Evolutionary conservation across 306 rosid genomes (phyloP).

Genomic region (Biancaea sappan): DNA sequence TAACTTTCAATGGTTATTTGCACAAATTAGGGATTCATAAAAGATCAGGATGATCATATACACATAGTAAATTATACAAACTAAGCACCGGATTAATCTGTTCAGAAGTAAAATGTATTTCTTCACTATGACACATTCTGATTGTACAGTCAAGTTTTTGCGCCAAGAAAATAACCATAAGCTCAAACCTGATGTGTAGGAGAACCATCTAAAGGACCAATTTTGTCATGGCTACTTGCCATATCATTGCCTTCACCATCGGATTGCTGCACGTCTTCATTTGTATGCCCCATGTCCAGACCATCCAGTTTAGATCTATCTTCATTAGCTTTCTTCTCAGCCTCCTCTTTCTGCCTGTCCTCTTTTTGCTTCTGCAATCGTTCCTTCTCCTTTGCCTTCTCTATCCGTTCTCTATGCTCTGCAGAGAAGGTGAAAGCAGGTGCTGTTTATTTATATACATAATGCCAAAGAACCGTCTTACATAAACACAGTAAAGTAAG

Average conservation of each 20-base stretch:
- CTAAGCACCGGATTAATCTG: conserved; percentile 15
- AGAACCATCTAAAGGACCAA: conserved; percentile 48
- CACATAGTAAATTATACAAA: conserved; percentile 13
- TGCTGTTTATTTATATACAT: neutral
- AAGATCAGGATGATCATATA: conserved; percentile 27
- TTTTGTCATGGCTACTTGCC: conserved; percentile 45
- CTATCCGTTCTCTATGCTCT: conserved; percentile 96
- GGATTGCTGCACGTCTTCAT: conserved; percentile 48
- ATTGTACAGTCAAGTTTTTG: conserved; percentile 33
- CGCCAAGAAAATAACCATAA: conserved; percentile 16
- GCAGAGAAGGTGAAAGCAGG: conserved; percentile 32
- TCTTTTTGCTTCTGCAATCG: conserved; percentile 67
- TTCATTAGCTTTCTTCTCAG: conserved; percentile 55
- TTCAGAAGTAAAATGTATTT: conserved; percentile 29
- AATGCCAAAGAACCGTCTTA: neutral
- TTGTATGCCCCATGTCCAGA: conserved; percentile 34
- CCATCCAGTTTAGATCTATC: conserved; percentile 39
- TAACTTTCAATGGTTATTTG: conserved; percentile 14
- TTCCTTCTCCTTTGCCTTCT: conserved; percentile 89
- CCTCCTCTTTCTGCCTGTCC: conserved; percentile 65
- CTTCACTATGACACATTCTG: conserved; percentile 6
- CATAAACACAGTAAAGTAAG: neutral
- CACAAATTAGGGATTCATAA: conserved; percentile 21
- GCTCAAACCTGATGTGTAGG: conserved; percentile 54
- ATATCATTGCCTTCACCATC: conserved; percentile 41